Evolutionary conservation across 2,329 filamentous ascomycete species (phyloP).

Genomic region (Xylariaceae sp.): DNA sequence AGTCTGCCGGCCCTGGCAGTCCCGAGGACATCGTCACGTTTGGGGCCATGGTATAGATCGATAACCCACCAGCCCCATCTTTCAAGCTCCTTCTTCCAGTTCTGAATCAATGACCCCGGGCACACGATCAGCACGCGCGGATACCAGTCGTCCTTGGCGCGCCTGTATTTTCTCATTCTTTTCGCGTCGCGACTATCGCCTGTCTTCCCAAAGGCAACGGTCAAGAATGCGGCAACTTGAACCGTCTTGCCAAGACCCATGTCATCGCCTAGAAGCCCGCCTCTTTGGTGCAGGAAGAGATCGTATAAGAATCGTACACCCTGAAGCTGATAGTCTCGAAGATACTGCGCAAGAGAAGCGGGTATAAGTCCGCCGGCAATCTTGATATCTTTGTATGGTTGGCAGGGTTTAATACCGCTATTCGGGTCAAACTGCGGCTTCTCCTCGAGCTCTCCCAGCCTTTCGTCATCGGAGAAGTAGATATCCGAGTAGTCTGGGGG

Average conservation of each 20-base stretch:
- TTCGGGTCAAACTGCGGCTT: conserved; percentile 60
- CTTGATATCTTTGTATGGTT: conserved; percentile 68
- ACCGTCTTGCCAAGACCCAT: conserved; percentile 98
- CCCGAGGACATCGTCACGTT: conserved; percentile 63
- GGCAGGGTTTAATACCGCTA: conserved; percentile 56
- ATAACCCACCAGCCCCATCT: conserved; percentile 96
- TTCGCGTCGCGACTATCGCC: conserved; percentile 81
- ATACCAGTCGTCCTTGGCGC: conserved; percentile 64
- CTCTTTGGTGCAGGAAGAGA: conserved; percentile 84
- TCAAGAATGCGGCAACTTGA: conserved; percentile 88
- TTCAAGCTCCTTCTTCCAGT: conserved; percentile 81
- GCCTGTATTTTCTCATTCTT: conserved; percentile 79
- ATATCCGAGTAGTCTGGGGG: conserved; percentile 74
- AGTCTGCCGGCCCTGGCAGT: conserved; percentile 69
- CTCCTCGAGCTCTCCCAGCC: conserved; percentile 56
- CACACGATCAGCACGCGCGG: conserved; percentile 80
- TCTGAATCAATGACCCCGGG: conserved; percentile 79
- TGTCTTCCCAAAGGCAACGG: conserved; percentile 89
- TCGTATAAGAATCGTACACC: conserved; percentile 82
- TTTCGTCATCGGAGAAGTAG: conserved; percentile 67
- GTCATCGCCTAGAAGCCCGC: conserved; percentile 87
- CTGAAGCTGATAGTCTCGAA: conserved; percentile 85
- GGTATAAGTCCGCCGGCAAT: conserved; percentile 79
- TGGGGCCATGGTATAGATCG: conserved; percentile 69
- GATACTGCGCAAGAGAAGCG: conserved; percentile 81